Conservation (phyloP, 2,329 filamentous ascomycete genomes). For the Mycocentrospora acerina region DNA sequence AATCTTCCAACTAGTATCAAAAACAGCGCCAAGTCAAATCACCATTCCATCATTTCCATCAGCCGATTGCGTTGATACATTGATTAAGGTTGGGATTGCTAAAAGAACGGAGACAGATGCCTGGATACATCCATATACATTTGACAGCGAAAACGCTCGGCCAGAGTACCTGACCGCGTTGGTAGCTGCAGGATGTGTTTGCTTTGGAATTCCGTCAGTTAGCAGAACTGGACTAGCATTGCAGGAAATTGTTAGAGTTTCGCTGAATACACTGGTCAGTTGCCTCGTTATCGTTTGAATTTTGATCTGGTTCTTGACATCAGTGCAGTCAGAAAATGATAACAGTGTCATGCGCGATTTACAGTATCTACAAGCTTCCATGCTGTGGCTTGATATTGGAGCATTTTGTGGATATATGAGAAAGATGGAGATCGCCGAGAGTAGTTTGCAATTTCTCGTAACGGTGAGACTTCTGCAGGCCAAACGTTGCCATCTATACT, state of each 20-base stretch:
- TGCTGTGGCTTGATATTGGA: conserved; percentile 54
- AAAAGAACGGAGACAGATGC: conserved; percentile 36
- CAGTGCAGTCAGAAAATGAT: conserved; percentile 21
- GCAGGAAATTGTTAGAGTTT: conserved; percentile 33
- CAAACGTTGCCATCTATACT: neutral
- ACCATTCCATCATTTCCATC: conserved; percentile 35
- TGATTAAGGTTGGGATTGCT: conserved; percentile 35
- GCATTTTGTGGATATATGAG: conserved; percentile 59
- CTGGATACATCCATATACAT: conserved; percentile 37
- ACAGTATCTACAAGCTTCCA: conserved; percentile 54
- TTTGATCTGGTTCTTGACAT: no score
- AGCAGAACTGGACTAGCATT: conserved; percentile 31
- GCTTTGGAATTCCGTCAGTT: conserved; percentile 34
- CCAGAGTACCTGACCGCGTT: conserved; percentile 31
- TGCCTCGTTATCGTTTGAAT: neutral
- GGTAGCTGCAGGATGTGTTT: conserved; percentile 34
- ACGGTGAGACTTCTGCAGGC: conserved; percentile 36
- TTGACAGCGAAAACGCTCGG: conserved; percentile 21
- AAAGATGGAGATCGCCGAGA: conserved; percentile 60
- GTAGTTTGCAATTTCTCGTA: conserved; percentile 53
- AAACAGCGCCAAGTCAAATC: conserved; percentile 28
- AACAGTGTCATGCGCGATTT: conserved; percentile 46
- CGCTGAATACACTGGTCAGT: conserved; percentile 20
- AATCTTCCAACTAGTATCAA: conserved; percentile 33
- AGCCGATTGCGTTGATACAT: conserved; percentile 27